Evolutionary conservation across 768 basidiomycete species (phyloP).

Genomic region (Termitomyces sp.): DNA sequence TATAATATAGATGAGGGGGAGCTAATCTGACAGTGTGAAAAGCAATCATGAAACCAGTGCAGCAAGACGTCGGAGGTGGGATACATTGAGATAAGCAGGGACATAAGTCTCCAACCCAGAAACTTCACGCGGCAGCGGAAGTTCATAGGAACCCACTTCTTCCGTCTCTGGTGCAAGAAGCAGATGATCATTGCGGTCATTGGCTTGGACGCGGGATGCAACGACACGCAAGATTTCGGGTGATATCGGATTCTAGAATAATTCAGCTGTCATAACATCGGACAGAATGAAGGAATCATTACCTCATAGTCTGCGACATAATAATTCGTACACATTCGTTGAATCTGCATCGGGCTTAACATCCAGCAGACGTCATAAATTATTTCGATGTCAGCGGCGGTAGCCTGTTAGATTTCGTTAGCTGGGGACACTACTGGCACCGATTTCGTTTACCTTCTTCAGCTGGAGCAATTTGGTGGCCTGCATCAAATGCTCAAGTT

Average conservation of each 20-base stretch:
- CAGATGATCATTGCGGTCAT: slow-evolving; percentile 95
- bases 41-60: slow-evolving; percentile 67
- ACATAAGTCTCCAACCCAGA: slow-evolving; percentile 96
- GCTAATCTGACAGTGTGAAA: slow-evolving; percentile 13
- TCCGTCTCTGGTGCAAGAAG: slow-evolving; percentile 95
- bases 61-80: slow-evolving; percentile 82
- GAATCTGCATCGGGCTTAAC: slow-evolving; percentile 98
- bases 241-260: slow-evolving; percentile 82
- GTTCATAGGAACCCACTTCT: slow-evolving; percentile 93
- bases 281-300: not conserved
- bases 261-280: not conserved
- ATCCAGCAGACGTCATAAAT: slow-evolving; percentile 99
- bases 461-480: slow-evolving; percentile 96
- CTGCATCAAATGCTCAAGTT: slow-evolving; percentile 99
- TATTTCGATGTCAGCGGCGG: slow-evolving; percentile 94
- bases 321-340: slow-evolving; percentile 98
- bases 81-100: slow-evolving; percentile 85
- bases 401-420: slow-evolving; percentile 49
- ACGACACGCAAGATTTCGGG: slow-evolving; percentile 97
- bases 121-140: slow-evolving; percentile 91
- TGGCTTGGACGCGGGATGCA: slow-evolving; percentile 90
- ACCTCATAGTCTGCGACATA: slow-evolving; percentile 99
- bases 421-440: not conserved
- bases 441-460: slow-evolving; percentile 69
- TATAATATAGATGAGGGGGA: slow-evolving; percentile 37